A percentile compares a stretch with the other conserved stretches of the same genome.
Evolutionary conservation across 495 filamentous ascomycete genomes (phyloP).

Genomic region (Penicillium maclennaniae): DNA sequence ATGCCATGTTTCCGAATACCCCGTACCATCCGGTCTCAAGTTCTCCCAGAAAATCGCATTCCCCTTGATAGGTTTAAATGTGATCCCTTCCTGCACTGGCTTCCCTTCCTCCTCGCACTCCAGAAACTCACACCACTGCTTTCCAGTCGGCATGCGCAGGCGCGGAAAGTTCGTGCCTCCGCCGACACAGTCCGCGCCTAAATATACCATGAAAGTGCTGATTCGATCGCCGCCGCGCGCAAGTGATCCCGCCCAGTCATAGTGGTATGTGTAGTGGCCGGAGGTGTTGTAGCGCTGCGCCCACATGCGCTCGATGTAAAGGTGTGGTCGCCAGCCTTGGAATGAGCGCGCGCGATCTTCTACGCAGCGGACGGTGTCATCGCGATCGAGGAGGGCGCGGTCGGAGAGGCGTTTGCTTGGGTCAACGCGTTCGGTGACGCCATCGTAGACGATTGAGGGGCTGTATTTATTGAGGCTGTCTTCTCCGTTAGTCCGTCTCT

Average conservation of each 20-base stretch:
- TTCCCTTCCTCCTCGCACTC: slow-evolving; percentile 47
- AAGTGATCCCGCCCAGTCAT: slow-evolving; percentile 51
- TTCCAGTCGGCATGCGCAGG: slow-evolving; percentile 36
- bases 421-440: slow-evolving; percentile 41
- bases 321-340: slow-evolving; percentile 60
- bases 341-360: slow-evolving; percentile 65
- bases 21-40: slow-evolving; percentile 55
- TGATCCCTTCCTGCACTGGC: slow-evolving; percentile 46
- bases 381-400: slow-evolving; percentile 55
- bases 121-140: slow-evolving; percentile 56
- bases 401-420: slow-evolving; percentile 51
- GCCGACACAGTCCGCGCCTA: slow-evolving; percentile 54
- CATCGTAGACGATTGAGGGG: slow-evolving; percentile 53
- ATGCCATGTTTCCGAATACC: slow-evolving; percentile 65
- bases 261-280: slow-evolving; percentile 58
- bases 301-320: slow-evolving; percentile 61
- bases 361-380: slow-evolving; percentile 62
- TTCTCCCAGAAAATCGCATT: slow-evolving; percentile 80
- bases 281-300: slow-evolving; percentile 55
- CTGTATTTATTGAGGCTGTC: slow-evolving; percentile 46
- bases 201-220: slow-evolving; percentile 62
- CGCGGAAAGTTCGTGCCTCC: slow-evolving; percentile 61
- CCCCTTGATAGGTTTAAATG: slow-evolving; percentile 62
- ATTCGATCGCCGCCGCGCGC: slow-evolving; percentile 43
- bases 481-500: not conserved